Evolutionary conservation across 371 early-diverging fungal species (phyloP), one percentile per base, ranked within the genome.

Genomic region (Capillidium heterosporum): DNA sequence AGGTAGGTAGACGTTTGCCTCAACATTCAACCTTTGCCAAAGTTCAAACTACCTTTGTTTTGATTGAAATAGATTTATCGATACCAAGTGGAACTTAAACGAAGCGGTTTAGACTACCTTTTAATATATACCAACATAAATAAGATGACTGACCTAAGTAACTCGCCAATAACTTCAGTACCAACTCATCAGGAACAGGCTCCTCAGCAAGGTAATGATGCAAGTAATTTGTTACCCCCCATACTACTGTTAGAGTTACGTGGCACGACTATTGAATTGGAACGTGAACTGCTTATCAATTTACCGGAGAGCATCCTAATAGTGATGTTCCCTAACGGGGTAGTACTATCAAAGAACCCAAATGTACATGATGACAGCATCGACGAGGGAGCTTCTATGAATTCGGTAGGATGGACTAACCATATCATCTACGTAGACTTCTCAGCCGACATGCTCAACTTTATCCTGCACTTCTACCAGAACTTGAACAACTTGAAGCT

Each of bases 281-380:
- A 81, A 65, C 73, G 85, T 59, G 84, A 87, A 32, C 73, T 73
- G 3, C 71, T 87, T 3, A 71, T 80, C 62, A 78, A 74, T 61
- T 65, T 87, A 28, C 87, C 87, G 8, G 85, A 87, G 61, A 77
- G 78, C 50, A 66, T 87, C 53, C 68, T 85, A 48, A 78, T 80
- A 67, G 82, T 81, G 62, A 87, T 87, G 87, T 87, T 87, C 59
- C 87, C 87, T 11, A 77, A 82, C 54, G 87, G 87, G 2, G 70
- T 83, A 52, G 67, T 80, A 28, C 71, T 81, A 19, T 70, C 75
- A 32, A 65, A 65, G 35, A 39, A 60, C 47, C 50, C 58, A 49
- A 48, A 40, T n/a, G 32, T 24, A 21, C 39, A 39, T 8, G 64
- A 61, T 44, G 67, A 70, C 23, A 69, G 71, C 31, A 66, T 71